Percentiles rank a stretch among this genome's conserved stretches.
phyloP scores from a whole-genome alignment of 1,139 yeast genomes.

The Yamadazyma oceani region DNA sequence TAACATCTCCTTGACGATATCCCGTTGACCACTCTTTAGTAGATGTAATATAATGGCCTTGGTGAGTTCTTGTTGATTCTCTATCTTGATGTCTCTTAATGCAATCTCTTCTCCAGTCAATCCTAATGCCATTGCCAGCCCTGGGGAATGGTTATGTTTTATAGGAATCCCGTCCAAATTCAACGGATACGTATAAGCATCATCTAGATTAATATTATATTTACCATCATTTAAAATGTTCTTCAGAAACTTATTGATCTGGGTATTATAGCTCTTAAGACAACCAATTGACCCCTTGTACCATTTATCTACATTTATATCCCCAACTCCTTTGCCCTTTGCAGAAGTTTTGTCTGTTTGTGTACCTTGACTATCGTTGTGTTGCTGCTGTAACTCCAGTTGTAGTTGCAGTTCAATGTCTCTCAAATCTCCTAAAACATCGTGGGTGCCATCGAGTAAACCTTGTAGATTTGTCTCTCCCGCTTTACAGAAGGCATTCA shows the following conservation, averaged over 20 bases:
- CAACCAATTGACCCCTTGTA: constrained; percentile 34
- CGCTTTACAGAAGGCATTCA: too few species aligned
- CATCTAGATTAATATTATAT: constrained; percentile 38
- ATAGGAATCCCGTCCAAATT: constrained; percentile 33
- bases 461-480: too few species aligned
- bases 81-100: constrained; percentile 19
- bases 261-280: constrained; percentile 40
- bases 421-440: too few species aligned
- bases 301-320: constrained; percentile 25
- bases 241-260: constrained; percentile 38
- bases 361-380: not conserved
- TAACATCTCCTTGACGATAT: constrained; percentile 31
- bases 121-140: constrained; percentile 3
- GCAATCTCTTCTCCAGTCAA: constrained; percentile 12
- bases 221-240: constrained; percentile 31
- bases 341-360: not conserved
- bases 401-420: too few species aligned
- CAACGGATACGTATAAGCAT: constrained; percentile 45
- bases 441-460: too few species aligned
- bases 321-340: too few species aligned
- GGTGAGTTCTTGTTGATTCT: constrained; percentile 36
- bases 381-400: constrained; percentile 16
- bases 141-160: constrained; percentile 9
- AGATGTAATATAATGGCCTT: constrained; percentile 44
- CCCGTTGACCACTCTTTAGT: constrained; percentile 44